Conservation (phyloP, 1,284 basidiomycete genomes). For the Coniferiporia sulphurascens region DNA sequence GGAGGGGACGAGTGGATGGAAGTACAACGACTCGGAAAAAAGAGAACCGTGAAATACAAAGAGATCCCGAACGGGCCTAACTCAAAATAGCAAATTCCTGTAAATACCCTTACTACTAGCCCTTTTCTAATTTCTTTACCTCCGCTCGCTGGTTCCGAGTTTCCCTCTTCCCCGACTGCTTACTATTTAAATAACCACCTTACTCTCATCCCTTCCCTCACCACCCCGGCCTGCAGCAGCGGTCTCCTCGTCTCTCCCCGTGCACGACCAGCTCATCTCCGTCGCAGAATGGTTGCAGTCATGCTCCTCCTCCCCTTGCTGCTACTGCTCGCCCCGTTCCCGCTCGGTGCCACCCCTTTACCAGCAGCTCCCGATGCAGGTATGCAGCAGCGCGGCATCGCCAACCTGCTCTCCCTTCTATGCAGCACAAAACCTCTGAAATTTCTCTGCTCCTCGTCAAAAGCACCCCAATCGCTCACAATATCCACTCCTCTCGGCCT, state of each 20-base stretch:
- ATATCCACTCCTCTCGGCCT: constrained; percentile 50
- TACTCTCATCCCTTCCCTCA: too few relatives aligned
- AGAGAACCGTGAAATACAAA: neutral
- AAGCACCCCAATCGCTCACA: constrained; percentile 1
- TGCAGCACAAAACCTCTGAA: neutral
- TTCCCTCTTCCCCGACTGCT: too few relatives aligned
- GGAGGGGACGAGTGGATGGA: neutral
- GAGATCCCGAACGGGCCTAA: neutral
- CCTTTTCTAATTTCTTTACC: neutral
- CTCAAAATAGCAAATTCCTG: neutral
- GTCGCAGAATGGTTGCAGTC: neutral
- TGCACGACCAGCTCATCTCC: neutral
- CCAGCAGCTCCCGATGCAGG: neutral
- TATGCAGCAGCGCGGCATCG: neutral
- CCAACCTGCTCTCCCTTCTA: neutral
- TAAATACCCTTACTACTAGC: neutral
- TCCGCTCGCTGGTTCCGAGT: too few relatives aligned
- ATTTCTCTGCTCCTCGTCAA: neutral
- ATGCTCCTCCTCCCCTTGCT: neutral
- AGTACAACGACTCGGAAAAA: neutral
- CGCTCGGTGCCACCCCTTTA: neutral
- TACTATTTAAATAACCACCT: too few relatives aligned
- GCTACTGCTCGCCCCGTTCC: neutral
- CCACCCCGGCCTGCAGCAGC: neutral
- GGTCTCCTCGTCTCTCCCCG: neutral